Evolutionary conservation across 2,329 filamentous ascomycete genomes (phyloP).

Genomic region (Exophiala dermatitidis): DNA sequence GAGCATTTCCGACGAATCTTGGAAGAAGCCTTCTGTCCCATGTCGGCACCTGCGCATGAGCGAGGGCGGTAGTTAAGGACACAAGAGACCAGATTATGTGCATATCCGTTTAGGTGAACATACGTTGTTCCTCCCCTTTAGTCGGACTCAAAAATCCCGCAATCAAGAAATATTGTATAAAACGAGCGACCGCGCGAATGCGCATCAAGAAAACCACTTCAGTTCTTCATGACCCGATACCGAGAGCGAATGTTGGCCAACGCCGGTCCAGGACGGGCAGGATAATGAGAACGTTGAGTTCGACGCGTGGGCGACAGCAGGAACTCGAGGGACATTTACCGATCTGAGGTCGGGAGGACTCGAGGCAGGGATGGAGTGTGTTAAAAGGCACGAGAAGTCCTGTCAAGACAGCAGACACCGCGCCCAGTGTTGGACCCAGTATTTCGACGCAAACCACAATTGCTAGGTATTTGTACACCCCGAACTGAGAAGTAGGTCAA

Average conservation of each 20-base stretch:
- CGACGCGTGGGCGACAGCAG: neutral
- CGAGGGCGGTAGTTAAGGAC: constrained; percentile 2
- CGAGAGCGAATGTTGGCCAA: constrained; percentile 1
- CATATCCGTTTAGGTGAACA: constrained; percentile 4
- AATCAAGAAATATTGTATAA: neutral
- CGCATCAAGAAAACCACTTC: neutral
- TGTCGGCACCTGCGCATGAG: constrained; percentile 1
- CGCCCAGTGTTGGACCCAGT: too few relatives aligned
- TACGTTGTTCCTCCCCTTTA: constrained; percentile 2
- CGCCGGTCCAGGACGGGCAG: neutral
- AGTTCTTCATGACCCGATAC: constrained; percentile 11
- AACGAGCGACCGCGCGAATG: constrained; percentile 15
- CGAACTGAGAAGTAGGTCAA: too few relatives aligned
- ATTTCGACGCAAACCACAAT: too few relatives aligned
- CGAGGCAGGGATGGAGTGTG: too few relatives aligned
- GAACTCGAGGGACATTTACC: neutral
- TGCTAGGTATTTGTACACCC: too few relatives aligned
- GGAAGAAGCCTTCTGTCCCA: constrained; percentile 2
- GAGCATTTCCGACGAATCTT: constrained; percentile 8
- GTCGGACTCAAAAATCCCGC: constrained; percentile 4
- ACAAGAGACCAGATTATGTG: constrained; percentile 9
- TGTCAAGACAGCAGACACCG: too few relatives aligned
- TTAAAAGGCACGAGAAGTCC: too few relatives aligned
- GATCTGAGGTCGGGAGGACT: too few relatives aligned
- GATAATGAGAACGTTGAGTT: neutral